Percentiles rank a stretch among this genome's conserved stretches.
Conservation (phyloP, 306 rosid species). For the Sicyos baderoa region DNA sequence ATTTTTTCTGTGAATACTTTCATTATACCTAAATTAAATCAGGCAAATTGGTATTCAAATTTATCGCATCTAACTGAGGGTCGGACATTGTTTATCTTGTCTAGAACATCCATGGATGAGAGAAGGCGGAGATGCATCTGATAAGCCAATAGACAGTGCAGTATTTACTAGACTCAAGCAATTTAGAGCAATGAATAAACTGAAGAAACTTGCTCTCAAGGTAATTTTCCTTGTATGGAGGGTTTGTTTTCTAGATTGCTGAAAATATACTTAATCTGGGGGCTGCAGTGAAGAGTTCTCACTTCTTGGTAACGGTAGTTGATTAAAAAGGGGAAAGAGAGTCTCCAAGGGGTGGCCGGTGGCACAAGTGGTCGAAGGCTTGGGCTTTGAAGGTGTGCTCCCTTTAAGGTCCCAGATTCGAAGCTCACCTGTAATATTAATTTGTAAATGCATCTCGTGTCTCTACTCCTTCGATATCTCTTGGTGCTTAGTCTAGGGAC, state of each 20-base stretch:
- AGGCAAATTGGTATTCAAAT: not conserved
- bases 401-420: too few relatives aligned
- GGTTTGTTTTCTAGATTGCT: not conserved
- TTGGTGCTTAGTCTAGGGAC: too few relatives aligned
- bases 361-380: too few relatives aligned
- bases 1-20: not conserved
- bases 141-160: conserved; percentile 87
- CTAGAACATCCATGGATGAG: conserved; percentile 88
- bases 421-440: too few relatives aligned
- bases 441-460: too few relatives aligned
- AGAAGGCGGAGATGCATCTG: conserved; percentile 85
- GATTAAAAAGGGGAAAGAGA: not conserved
- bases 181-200: not conserved
- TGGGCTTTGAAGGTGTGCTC: too few relatives aligned
- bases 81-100: conserved; percentile 8
- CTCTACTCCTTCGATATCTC: too few relatives aligned
- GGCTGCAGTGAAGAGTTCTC: not conserved
- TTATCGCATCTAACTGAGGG: not conserved
- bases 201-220: not conserved
- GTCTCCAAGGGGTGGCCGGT: too few relatives aligned
- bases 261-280: not conserved
- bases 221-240: not conserved
- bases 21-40: conserved; percentile 3
- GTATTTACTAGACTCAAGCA: conserved; percentile 32
- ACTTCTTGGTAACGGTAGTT: not conserved